Conservation (phyloP, 805 yeast species). For the Candida manassasensis region DNA sequence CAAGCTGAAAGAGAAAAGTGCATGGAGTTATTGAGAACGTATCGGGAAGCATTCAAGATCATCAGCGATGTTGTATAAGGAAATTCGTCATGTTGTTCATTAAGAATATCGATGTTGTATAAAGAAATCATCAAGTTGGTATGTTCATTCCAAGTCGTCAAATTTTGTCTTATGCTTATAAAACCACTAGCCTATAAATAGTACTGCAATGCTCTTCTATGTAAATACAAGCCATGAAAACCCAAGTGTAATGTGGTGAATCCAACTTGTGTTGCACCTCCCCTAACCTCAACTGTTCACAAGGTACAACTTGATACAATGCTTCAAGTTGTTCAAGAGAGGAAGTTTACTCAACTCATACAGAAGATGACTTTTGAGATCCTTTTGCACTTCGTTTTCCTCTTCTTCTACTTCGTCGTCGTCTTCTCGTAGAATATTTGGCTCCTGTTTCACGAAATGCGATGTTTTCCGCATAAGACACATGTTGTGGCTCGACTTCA, state of each 20-base stretch:
- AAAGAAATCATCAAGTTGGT: no score
- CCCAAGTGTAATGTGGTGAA: no score
- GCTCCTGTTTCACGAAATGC: conserved; percentile 1
- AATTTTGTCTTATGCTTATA: no score
- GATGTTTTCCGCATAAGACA: background rate
- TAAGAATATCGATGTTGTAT: no score
- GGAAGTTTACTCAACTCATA: conserved; percentile 1
- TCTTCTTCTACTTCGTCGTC: conserved; percentile 1
- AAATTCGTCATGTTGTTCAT: no score
- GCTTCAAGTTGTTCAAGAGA: conserved; percentile 8
- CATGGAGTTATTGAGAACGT: conserved; percentile 37
- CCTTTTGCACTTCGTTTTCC: background rate
- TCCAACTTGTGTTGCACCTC: background rate
- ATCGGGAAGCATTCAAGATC: conserved; percentile 38
- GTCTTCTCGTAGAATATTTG: conserved; percentile 1
- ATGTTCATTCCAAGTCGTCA: no score
- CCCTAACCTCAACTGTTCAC: background rate
- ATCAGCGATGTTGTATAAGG: conserved; percentile 41
- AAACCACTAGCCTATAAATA: background rate
- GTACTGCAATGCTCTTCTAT: conserved; percentile 1
- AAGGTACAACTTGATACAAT: conserved; percentile 10
- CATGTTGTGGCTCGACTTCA: conserved; percentile 1
- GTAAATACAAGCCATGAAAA: conserved; percentile 1
- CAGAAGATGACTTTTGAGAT: background rate
- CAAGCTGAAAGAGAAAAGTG: conserved; percentile 43